phyloP scores from a whole-genome alignment of 164 flowering plant species.

The Chimonanthus praecox region DNA sequence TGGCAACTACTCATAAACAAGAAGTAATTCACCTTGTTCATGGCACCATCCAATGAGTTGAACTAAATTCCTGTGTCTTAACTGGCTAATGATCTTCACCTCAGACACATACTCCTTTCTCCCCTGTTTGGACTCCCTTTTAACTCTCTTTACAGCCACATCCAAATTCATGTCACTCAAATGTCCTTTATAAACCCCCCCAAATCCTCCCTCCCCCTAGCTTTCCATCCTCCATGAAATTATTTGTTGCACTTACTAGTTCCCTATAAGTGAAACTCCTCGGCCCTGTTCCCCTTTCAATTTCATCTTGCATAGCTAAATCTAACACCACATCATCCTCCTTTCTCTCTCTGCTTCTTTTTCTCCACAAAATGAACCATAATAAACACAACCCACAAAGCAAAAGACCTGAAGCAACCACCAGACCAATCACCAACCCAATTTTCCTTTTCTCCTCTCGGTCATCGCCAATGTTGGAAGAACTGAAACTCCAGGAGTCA shows the following conservation, averaged over 20 bases:
- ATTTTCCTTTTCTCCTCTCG: not conserved
- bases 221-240: conserved; percentile 35
- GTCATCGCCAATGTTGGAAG: too few species aligned
- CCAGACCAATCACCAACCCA: not conserved
- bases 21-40: conserved; percentile 33
- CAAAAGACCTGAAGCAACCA: not conserved
- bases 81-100: conserved; percentile 36
- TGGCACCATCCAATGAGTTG: conserved; percentile 52
- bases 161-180: conserved; percentile 20
- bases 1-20: conserved; percentile 41
- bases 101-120: conserved; percentile 52
- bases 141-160: conserved; percentile 50
- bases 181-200: conserved; percentile 48
- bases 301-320: not conserved
- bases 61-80: conserved; percentile 43
- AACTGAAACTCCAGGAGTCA: too few species aligned
- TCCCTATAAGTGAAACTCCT: conserved; percentile 37
- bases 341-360: not conserved
- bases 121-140: conserved; percentile 38
- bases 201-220: conserved; percentile 62
- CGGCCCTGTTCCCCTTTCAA: conserved; percentile 18
- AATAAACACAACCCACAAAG: not conserved
- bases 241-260: conserved; percentile 37
- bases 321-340: too few species aligned
- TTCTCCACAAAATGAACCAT: not conserved